These are phyloP conservation scores for Elaphomyces granulatus DNA, from an alignment of 495 filamentous ascomycete species.

Conservation along the genomic window DNA sequence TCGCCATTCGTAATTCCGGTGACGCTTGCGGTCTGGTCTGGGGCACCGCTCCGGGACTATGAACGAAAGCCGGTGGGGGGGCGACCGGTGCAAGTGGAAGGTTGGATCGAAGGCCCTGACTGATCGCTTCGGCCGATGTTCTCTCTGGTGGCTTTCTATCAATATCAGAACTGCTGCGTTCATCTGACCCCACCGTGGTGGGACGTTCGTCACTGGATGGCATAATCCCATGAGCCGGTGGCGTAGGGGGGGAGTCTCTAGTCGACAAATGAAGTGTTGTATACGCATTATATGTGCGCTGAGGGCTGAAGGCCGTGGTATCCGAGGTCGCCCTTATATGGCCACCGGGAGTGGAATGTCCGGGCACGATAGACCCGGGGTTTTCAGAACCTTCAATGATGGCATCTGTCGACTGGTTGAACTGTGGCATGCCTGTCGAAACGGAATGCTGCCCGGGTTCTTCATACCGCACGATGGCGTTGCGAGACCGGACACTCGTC, in stretches of 20 bases:
- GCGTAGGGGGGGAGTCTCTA: conserved; percentile 25
- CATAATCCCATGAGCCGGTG: conserved; percentile 23
- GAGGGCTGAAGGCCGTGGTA: conserved; percentile 21
- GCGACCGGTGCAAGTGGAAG: conserved; percentile 59
- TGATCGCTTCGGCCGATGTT: conserved; percentile 13
- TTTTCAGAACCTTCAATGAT: conserved; percentile 19
- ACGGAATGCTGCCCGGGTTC: conserved; percentile 35
- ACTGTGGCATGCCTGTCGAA: conserved; percentile 15
- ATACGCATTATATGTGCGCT: conserved; percentile 18
- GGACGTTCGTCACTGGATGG: conserved; percentile 11
- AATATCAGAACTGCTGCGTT: conserved; percentile 45
- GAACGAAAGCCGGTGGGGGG: conserved; percentile 61
- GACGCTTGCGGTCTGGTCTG: conserved; percentile 51
- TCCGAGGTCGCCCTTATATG: conserved; percentile 46
- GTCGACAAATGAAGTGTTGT: conserved; percentile 28
- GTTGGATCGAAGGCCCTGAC: conserved; percentile 38
- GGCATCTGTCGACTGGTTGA: conserved; percentile 27
- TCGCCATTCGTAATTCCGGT: conserved; percentile 60
- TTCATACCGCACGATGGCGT: conserved; percentile 14
- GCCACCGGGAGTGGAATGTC: conserved; percentile 26
- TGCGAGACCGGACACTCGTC: conserved; percentile 44
- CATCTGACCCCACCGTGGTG: conserved; percentile 18
- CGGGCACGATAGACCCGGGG: conserved; percentile 26
- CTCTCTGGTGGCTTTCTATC: conserved; percentile 27
- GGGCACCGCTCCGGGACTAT: conserved; percentile 53